Evolutionary conservation across 2,329 filamentous ascomycete species (phyloP).

Genomic region (Cercospora zeina): DNA sequence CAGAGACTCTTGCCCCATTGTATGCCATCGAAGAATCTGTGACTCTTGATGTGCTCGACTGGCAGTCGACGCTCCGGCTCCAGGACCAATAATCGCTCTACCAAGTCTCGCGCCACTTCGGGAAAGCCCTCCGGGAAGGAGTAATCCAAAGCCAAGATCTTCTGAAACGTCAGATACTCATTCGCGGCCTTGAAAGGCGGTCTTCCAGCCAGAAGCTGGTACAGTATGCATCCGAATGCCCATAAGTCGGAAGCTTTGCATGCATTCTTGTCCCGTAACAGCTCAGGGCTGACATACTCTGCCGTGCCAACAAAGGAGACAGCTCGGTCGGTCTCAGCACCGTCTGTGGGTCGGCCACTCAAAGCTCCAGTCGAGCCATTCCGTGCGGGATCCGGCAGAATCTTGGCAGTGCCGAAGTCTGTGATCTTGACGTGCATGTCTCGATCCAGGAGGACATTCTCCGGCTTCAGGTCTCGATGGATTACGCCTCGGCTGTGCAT

Average conservation of each 20-base stretch:
- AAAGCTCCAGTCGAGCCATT: slow-evolving; percentile 42
- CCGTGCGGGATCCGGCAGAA: slow-evolving; percentile 60
- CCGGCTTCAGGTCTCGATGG: slow-evolving; percentile 92
- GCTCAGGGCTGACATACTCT: slow-evolving; percentile 95
- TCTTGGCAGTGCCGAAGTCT: slow-evolving; percentile 97
- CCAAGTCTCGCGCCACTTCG: slow-evolving; percentile 77
- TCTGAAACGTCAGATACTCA: slow-evolving; percentile 97
- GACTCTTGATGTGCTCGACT: slow-evolving; percentile 94
- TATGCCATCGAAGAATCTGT: slow-evolving; percentile 90
- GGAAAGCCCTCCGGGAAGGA: slow-evolving; percentile 90
- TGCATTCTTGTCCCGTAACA: slow-evolving; percentile 94
- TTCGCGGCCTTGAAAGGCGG: slow-evolving; percentile 95
- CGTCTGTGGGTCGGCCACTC: slow-evolving; percentile 55
- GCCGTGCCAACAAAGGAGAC: slow-evolving; percentile 97
- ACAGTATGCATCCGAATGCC: slow-evolving; percentile 98
- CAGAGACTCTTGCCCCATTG: slow-evolving; percentile 81
- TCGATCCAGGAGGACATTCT: slow-evolving; percentile 92
- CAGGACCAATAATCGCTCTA: slow-evolving; percentile 85
- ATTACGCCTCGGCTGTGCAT: slow-evolving; percentile 98
- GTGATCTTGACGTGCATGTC: slow-evolving; percentile 99
- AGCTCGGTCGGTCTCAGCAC: slow-evolving; percentile 68
- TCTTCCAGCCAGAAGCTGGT: slow-evolving; percentile 90
- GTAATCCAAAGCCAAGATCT: slow-evolving; percentile 93
- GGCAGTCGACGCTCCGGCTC: slow-evolving; percentile 82
- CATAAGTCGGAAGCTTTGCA: slow-evolving; percentile 97